phyloP scores from a whole-genome alignment of 139 green algal species.

The Tetraselmis striata region DNA sequence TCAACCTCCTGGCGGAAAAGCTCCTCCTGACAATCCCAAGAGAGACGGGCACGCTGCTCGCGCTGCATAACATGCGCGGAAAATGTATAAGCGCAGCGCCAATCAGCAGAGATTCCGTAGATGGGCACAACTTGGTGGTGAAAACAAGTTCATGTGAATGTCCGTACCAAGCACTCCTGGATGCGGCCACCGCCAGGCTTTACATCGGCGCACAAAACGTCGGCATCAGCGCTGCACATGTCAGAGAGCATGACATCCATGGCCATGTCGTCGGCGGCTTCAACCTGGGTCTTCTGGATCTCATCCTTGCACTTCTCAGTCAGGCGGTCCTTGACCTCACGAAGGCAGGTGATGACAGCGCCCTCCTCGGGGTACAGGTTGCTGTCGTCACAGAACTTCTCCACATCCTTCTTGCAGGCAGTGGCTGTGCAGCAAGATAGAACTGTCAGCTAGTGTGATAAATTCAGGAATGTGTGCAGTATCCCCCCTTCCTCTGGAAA shows the following conservation, averaged over 20 bases:
- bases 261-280: constrained; percentile 45
- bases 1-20: constrained; percentile 76
- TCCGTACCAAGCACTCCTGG: constrained; percentile 62
- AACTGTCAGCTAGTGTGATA: not conserved
- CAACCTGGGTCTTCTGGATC: constrained; percentile 48
- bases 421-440: constrained; percentile 31
- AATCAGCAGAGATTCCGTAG: not conserved
- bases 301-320: constrained; percentile 38
- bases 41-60: constrained; percentile 38
- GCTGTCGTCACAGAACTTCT: constrained; percentile 50
- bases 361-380: constrained; percentile 29
- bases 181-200: constrained; percentile 46
- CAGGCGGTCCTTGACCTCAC: constrained; percentile 43
- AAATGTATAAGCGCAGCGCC: not conserved
- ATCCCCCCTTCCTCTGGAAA: no score
- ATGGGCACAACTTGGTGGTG: not conserved
- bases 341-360: constrained; percentile 62
- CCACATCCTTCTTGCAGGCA: constrained; percentile 62
- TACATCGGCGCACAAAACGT: constrained; percentile 44
- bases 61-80: constrained; percentile 25
- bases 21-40: constrained; percentile 61
- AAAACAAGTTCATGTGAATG: no score
- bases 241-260: constrained; percentile 12
- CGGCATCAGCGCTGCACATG: constrained; percentile 42
- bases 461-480: no score